Evolutionary conservation across 139 green algal species (phyloP).

Genomic region (Marvania coccoides): DNA sequence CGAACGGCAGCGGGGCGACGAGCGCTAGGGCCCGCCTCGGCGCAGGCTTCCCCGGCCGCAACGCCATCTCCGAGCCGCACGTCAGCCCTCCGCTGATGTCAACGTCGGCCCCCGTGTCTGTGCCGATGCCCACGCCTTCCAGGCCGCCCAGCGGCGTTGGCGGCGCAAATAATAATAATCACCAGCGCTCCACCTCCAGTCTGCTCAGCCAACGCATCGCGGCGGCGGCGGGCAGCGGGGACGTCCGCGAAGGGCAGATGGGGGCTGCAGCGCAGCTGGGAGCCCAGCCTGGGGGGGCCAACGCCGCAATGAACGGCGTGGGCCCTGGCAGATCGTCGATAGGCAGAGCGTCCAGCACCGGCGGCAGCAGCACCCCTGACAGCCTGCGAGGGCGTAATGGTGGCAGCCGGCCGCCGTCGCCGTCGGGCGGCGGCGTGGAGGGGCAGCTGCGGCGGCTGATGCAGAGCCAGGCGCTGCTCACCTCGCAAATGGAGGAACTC

Average conservation of each 20-base stretch:
- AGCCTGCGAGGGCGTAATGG: too few species aligned
- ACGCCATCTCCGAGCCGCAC: too few species aligned
- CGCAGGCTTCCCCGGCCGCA: too few species aligned
- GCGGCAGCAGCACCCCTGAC: not conserved
- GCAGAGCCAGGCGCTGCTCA: constrained; percentile 19
- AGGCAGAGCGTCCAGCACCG: not conserved
- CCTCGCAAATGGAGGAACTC: constrained; percentile 27
- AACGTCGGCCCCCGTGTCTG: too few species aligned
- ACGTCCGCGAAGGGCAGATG: too few species aligned
- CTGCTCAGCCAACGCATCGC: not conserved
- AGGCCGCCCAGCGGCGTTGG: not conserved
- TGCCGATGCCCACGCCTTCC: not conserved
- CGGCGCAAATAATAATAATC: not conserved
- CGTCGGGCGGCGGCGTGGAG: not conserved
- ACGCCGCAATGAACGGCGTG: too few species aligned
- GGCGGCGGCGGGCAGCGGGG: not conserved
- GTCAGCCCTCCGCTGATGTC: too few species aligned
- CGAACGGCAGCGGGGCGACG: too few species aligned
- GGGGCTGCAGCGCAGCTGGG: too few species aligned
- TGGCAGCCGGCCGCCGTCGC: not conserved
- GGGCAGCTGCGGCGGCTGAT: not conserved
- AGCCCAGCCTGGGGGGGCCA: too few species aligned
- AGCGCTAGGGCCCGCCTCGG: too few species aligned
- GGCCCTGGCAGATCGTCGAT: too few species aligned
- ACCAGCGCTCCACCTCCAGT: not conserved